These are phyloP conservation scores for Stephania yunnanensis DNA, from an alignment of 164 flowering plant genomes.

Conservation along the genomic window DNA sequence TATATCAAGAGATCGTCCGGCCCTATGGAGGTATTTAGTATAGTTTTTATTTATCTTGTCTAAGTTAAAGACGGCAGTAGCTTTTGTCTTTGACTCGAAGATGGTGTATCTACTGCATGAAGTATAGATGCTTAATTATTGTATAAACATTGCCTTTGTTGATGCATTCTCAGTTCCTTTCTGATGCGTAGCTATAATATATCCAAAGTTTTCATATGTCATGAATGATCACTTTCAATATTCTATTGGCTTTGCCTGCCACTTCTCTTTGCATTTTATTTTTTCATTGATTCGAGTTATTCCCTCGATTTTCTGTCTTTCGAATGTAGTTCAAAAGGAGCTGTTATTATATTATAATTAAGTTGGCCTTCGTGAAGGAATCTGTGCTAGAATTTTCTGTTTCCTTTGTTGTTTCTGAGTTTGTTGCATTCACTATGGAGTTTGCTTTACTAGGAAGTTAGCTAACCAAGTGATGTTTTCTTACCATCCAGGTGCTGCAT, in stretches of 20 bases:
- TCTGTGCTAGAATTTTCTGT: not conserved
- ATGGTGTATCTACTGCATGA: not conserved
- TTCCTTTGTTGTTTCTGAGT: too few relatives aligned
- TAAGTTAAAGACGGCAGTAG: not conserved
- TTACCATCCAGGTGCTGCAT: too few relatives aligned
- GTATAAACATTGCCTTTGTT: conserved; percentile 1
- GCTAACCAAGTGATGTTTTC: too few relatives aligned
- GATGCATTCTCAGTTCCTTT: not conserved
- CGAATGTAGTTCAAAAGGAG: not conserved
- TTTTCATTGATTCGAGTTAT: not conserved
- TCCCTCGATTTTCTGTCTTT: not conserved
- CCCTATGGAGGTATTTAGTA: conserved; percentile 59
- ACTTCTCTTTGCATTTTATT: not conserved
- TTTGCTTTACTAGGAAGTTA: too few relatives aligned
- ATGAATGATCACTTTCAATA: not conserved
- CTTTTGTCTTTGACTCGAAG: conserved; percentile 1
- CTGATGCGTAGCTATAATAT: not conserved
- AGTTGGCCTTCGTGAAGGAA: not conserved
- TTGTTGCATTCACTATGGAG: too few relatives aligned
- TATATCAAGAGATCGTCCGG: conserved; percentile 92
- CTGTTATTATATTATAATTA: not conserved
- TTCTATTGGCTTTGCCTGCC: not conserved
- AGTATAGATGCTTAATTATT: not conserved
- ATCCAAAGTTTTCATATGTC: not conserved
- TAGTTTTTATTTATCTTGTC: conserved; percentile 18